Evolutionary conservation across 179 eudicot species (phyloP).

Genomic region (Camellia oleifera): DNA sequence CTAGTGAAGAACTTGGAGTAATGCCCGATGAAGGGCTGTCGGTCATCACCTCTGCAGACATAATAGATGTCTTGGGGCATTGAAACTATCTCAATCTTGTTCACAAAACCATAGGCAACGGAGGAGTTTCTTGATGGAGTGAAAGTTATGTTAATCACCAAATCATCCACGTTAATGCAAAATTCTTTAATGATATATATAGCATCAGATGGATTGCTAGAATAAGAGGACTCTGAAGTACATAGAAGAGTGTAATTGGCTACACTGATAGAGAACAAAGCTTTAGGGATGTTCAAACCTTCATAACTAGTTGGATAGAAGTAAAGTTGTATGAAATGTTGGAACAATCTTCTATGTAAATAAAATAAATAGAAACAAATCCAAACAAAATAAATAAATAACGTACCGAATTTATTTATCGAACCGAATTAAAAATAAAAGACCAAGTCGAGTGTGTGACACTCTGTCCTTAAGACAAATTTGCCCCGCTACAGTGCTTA

Average conservation of each 20-base stretch:
- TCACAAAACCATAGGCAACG: constrained; percentile 51
- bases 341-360: too few species aligned
- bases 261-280: constrained; percentile 52
- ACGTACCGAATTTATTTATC: too few species aligned
- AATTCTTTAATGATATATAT: constrained; percentile 57
- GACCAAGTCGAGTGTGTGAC: too few species aligned
- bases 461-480: too few species aligned
- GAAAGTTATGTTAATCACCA: constrained; percentile 24
- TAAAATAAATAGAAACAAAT: too few species aligned
- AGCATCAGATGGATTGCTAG: constrained; percentile 50
- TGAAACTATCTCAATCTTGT: constrained; percentile 62
- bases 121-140: constrained; percentile 39
- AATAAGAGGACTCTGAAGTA: constrained; percentile 50
- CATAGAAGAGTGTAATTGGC: constrained; percentile 42
- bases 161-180: not conserved
- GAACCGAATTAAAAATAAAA: too few species aligned
- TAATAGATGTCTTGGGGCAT: constrained; percentile 22
- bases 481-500: too few species aligned
- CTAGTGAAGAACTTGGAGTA: not conserved
- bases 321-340: constrained; percentile 44
- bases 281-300: constrained; percentile 35
- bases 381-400: too few species aligned
- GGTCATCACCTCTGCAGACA: not conserved
- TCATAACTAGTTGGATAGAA: constrained; percentile 61
- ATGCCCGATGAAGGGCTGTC: not conserved